phyloP scores from a whole-genome alignment of 768 basidiomycete genomes.

The Vararia minispora region DNA sequence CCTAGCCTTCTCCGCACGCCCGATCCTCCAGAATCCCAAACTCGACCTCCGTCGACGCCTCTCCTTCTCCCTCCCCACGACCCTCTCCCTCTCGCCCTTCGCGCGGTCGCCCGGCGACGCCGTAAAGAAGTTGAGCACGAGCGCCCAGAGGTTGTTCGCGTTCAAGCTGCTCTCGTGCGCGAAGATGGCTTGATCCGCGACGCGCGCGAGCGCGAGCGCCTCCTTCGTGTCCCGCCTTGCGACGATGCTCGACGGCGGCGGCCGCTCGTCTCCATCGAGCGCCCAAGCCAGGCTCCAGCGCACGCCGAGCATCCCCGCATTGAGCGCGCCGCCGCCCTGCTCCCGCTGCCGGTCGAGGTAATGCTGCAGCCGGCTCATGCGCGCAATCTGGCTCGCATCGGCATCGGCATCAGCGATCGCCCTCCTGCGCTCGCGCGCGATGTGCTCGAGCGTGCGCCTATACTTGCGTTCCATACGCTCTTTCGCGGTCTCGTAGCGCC shows the following conservation, averaged over 20 bases:
- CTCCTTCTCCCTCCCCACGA: not conserved
- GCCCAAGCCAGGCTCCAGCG: slow-evolving; percentile 84
- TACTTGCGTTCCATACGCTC: slow-evolving; percentile 60
- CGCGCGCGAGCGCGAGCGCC: slow-evolving; percentile 57
- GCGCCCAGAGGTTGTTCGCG: slow-evolving; percentile 63
- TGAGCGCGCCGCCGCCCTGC: slow-evolving; percentile 13
- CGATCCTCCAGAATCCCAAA: no score
- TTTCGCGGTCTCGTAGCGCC: slow-evolving; percentile 64
- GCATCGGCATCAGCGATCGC: slow-evolving; percentile 54
- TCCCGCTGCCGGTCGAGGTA: slow-evolving; percentile 23
- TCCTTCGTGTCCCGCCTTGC: slow-evolving; percentile 81
- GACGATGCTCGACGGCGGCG: slow-evolving; percentile 88
- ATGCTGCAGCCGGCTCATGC: slow-evolving; percentile 36
- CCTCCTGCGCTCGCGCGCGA: slow-evolving; percentile 58
- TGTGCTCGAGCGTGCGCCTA: slow-evolving; percentile 35
- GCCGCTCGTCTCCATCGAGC: slow-evolving; percentile 64
- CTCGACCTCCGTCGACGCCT: no score
- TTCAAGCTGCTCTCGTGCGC: slow-evolving; percentile 48
- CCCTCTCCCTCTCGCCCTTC: not conserved
- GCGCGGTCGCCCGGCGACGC: slow-evolving; percentile 31
- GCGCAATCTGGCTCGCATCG: slow-evolving; percentile 48
- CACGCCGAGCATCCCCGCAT: slow-evolving; percentile 21
- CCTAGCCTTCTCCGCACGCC: not conserved
- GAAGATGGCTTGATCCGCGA: slow-evolving; percentile 58
- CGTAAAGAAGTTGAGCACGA: slow-evolving; percentile 55